These are phyloP conservation scores for Microcyclospora pomicola DNA, from an alignment of 2,329 filamentous ascomycete genomes.

Conservation along the genomic window DNA sequence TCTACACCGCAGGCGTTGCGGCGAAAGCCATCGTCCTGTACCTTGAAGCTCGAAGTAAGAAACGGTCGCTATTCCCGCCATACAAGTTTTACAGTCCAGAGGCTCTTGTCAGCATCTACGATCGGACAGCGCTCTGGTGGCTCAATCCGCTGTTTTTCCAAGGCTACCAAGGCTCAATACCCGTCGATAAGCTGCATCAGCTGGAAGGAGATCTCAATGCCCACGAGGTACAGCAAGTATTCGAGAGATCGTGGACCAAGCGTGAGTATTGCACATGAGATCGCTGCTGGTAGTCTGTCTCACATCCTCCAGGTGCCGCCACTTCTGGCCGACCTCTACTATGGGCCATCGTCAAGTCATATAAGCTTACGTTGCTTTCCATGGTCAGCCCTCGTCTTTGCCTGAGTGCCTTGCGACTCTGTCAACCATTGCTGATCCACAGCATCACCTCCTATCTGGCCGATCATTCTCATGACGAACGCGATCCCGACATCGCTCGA, in stretches of 20 bases:
- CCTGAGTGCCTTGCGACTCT: conserved; percentile 9
- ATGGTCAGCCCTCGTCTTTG: conserved; percentile 6
- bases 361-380: conserved; percentile 2
- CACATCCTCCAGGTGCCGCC: too few relatives aligned
- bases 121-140: conserved; percentile 24
- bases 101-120: conserved; percentile 12
- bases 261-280: neutral
- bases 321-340: conserved; percentile 2
- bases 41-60: conserved; percentile 11
- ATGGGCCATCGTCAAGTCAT: conserved; percentile 1
- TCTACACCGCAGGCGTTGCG: conserved; percentile 7
- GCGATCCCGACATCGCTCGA: neutral
- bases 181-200: conserved; percentile 11
- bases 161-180: conserved; percentile 15
- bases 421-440: conserved; percentile 8
- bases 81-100: conserved; percentile 10
- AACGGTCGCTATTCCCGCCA: conserved; percentile 4
- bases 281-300: too few relatives aligned
- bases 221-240: conserved; percentile 2
- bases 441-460: conserved; percentile 5
- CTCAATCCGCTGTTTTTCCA: conserved; percentile 21
- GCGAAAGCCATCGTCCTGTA: conserved; percentile 9
- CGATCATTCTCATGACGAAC: conserved; percentile 2
- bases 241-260: conserved; percentile 4
- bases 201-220: conserved; percentile 9